Percentiles rank a stretch among this genome's conserved stretches.
phyloP scores from a whole-genome alignment of 805 yeast species.

The Saturnispora ahearnii region DNA sequence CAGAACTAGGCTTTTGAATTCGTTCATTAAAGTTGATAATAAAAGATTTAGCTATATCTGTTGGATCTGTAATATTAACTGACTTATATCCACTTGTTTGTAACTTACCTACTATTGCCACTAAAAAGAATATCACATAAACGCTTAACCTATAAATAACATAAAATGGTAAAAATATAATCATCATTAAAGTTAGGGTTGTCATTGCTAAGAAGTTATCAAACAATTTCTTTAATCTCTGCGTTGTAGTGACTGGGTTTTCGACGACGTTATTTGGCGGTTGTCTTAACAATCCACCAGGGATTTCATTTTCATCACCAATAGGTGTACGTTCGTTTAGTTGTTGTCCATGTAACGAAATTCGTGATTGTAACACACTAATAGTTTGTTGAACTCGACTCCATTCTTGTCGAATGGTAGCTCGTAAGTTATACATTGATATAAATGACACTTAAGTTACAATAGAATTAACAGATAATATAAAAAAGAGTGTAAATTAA shows the following conservation, averaged over 20 bases:
- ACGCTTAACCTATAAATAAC: slow-evolving; percentile 17
- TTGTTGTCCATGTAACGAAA: not conserved
- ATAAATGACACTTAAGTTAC: not conserved
- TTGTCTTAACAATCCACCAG: slow-evolving; percentile 7
- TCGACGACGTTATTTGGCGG: slow-evolving; percentile 1
- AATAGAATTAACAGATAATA: not conserved
- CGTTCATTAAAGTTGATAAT: slow-evolving; percentile 27
- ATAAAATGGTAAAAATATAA: slow-evolving; percentile 22
- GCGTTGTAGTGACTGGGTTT: not conserved
- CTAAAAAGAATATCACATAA: slow-evolving; percentile 13
- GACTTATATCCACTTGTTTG: slow-evolving; percentile 19
- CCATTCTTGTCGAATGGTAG: not conserved
- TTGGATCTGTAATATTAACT: slow-evolving; percentile 21
- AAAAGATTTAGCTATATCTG: slow-evolving; percentile 28
- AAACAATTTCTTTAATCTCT: not conserved
- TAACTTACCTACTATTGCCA: slow-evolving; percentile 19
- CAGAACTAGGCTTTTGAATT: slow-evolving; percentile 8
- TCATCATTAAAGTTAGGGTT: not conserved
- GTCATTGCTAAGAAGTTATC: not conserved
- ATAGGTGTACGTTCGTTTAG: not conserved
- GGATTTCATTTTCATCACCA: slow-evolving; percentile 6
- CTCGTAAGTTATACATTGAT: slow-evolving; percentile 1
- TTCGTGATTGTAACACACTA: not conserved
- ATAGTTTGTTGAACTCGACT: not conserved
- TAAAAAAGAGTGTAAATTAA: not conserved